Conservation (phyloP, 1,284 basidiomycete genomes). For the Sporisorium graminicola region DNA sequence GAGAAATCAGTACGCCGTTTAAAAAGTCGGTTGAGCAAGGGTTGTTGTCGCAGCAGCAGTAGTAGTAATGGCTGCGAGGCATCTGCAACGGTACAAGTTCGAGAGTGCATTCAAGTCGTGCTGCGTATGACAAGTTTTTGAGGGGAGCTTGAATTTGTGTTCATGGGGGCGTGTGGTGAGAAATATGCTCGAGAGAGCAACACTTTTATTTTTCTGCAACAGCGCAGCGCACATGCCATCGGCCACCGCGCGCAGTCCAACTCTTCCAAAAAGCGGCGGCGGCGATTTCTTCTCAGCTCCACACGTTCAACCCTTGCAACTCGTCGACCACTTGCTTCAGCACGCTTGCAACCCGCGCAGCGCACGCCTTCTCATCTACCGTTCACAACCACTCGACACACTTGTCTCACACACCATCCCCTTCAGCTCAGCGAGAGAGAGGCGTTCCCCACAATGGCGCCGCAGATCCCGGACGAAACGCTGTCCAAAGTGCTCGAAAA, state of each 20-base stretch:
- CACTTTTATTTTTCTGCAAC: background rate
- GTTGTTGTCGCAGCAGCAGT: conserved; percentile 12
- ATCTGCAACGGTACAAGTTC: background rate
- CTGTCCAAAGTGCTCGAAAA: conserved; percentile 44
- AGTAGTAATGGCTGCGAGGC: background rate
- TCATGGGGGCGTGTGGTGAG: too few relatives aligned
- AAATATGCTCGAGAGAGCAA: background rate
- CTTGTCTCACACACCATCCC: background rate
- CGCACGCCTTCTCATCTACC: too few relatives aligned
- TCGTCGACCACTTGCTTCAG: too few relatives aligned
- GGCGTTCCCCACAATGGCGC: background rate
- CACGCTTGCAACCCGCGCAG: too few relatives aligned
- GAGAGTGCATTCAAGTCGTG: background rate
- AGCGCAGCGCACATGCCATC: background rate
- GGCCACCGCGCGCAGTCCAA: background rate
- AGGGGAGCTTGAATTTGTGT: too few relatives aligned
- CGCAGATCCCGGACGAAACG: conserved; percentile 40
- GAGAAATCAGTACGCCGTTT: conserved; percentile 54
- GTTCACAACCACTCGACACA: too few relatives aligned
- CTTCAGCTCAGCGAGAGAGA: background rate
- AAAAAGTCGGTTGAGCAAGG: conserved; percentile 42
- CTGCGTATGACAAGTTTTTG: background rate
- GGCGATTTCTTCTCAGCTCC: background rate
- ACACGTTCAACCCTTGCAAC: too few relatives aligned
- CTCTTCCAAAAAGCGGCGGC: background rate